A percentile compares a stretch with the other conserved stretches of the same genome.
These are phyloP conservation scores for Arachnopeziza araneosa DNA, from an alignment of 2,329 filamentous ascomycete species.

Conservation along the genomic window DNA sequence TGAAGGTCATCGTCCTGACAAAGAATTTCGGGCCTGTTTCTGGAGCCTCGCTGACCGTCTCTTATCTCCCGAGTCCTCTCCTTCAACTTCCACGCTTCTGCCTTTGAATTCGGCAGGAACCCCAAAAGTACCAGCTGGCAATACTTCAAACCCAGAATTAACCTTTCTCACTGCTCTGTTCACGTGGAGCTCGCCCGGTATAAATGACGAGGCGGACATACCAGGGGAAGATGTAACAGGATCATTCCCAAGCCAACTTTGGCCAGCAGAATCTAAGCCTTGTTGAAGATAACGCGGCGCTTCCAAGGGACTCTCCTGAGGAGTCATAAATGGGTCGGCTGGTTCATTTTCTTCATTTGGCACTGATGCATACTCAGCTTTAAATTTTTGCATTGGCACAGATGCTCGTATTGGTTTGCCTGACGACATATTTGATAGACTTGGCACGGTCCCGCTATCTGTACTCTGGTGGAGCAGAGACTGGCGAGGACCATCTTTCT, in stretches of 20 bases:
- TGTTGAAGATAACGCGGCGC: background rate
- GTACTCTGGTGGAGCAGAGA: conserved; percentile 2
- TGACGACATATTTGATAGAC: background rate
- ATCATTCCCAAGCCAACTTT: background rate
- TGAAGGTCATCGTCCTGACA: background rate
- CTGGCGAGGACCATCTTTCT: conserved; percentile 2
- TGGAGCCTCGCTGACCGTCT: conserved; percentile 36
- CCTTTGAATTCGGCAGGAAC: conserved; percentile 12
- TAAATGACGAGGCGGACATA: conserved; percentile 28
- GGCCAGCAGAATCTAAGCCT: background rate
- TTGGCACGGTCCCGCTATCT: background rate
- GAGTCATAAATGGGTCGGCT: conserved; percentile 19
- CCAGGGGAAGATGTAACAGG: background rate
- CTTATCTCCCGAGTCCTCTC: conserved; percentile 19
- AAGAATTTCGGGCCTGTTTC: conserved; percentile 33
- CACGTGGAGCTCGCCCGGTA: conserved; percentile 32
- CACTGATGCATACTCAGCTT: conserved; percentile 20
- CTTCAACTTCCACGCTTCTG: conserved; percentile 10
- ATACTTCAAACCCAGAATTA: conserved; percentile 36
- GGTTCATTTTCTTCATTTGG: conserved; percentile 14
- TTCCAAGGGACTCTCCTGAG: conserved; percentile 6
- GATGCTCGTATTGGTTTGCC: conserved; percentile 6
- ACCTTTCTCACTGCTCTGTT: conserved; percentile 34
- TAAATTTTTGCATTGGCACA: conserved; percentile 10
- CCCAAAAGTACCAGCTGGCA: conserved; percentile 36